These are phyloP conservation scores for Trapa bicornis DNA, from an alignment of 345 rosid genomes.

Conservation along the genomic window DNA sequence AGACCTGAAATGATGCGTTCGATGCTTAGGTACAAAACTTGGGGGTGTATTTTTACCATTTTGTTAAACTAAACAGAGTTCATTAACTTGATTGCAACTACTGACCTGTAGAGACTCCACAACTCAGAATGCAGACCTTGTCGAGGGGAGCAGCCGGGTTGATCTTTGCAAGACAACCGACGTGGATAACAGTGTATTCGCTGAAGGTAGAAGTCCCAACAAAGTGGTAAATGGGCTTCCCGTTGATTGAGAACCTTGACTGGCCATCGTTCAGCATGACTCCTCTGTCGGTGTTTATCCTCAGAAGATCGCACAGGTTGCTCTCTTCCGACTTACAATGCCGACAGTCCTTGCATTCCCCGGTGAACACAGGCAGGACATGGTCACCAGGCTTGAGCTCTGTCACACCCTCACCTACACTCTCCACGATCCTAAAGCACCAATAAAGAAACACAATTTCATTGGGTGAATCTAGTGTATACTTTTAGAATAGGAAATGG, in stretches of 20 bases:
- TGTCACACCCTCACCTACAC: conserved; percentile 29
- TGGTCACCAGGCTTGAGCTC: conserved; percentile 29
- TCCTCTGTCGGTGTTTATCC: conserved; percentile 22
- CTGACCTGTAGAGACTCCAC: conserved; percentile 29
- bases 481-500: not conserved
- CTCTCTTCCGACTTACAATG: conserved; percentile 31
- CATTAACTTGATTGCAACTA: no score
- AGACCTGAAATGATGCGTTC: conserved; percentile 14
- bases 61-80: no score
- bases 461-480: not conserved
- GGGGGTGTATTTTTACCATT: not conserved
- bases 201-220: conserved; percentile 29
- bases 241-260: conserved; percentile 23
- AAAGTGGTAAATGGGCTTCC: conserved; percentile 21
- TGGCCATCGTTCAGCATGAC: conserved; percentile 29
- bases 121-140: conserved; percentile 31
- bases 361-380: conserved; percentile 37
- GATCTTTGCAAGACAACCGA: conserved; percentile 28
- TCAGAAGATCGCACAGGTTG: conserved; percentile 27
- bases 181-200: conserved; percentile 22
- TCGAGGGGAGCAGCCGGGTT: conserved; percentile 25
- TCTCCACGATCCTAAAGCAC: conserved; percentile 25
- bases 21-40: not conserved
- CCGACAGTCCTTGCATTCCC: conserved; percentile 30
- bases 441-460: not conserved